phyloP scores from a whole-genome alignment of 768 basidiomycete genomes.

The Auricularia sp. region DNA sequence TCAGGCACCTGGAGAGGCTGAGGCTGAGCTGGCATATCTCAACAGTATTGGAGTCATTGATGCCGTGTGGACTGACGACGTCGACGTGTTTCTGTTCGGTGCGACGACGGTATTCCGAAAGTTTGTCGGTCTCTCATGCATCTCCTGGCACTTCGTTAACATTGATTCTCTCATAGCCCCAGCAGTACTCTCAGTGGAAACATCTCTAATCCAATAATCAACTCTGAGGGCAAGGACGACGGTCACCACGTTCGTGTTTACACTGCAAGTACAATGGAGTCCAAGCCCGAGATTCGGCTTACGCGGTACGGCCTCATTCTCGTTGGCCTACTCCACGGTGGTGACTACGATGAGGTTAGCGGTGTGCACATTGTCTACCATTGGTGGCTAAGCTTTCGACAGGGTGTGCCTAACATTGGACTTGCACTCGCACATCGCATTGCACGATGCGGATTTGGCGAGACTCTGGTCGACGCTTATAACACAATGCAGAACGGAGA shows the following conservation, averaged over 20 bases:
- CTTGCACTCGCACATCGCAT: conserved; percentile 64
- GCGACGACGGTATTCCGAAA: conserved; percentile 78
- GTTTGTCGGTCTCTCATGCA: conserved; percentile 24
- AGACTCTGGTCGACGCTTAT: conserved; percentile 53
- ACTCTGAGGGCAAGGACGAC: conserved; percentile 58
- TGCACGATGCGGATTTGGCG: conserved; percentile 73
- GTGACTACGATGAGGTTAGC: conserved; percentile 67
- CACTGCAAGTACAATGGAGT: conserved; percentile 27
- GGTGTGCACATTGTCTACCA: no score
- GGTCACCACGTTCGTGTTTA: conserved; percentile 53
- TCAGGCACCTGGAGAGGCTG: conserved; percentile 80
- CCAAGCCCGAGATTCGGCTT: conserved; percentile 41
- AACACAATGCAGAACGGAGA: conserved; percentile 32
- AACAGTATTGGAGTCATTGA: conserved; percentile 78
- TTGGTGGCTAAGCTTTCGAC: no score
- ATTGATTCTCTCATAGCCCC: conserved; percentile 31
- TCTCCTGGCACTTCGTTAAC: background rate
- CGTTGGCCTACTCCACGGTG: conserved; percentile 75
- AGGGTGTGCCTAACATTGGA: conserved; percentile 53
- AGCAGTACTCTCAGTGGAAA: conserved; percentile 69
- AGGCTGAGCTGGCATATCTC: conserved; percentile 84
- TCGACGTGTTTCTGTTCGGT: conserved; percentile 87
- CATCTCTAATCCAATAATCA: conserved; percentile 48
- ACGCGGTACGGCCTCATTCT: conserved; percentile 63
- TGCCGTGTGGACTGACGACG: conserved; percentile 84